Conservation (phyloP, 2,329 filamentous ascomycete genomes). For the Pestalotiopsis sp. region DNA sequence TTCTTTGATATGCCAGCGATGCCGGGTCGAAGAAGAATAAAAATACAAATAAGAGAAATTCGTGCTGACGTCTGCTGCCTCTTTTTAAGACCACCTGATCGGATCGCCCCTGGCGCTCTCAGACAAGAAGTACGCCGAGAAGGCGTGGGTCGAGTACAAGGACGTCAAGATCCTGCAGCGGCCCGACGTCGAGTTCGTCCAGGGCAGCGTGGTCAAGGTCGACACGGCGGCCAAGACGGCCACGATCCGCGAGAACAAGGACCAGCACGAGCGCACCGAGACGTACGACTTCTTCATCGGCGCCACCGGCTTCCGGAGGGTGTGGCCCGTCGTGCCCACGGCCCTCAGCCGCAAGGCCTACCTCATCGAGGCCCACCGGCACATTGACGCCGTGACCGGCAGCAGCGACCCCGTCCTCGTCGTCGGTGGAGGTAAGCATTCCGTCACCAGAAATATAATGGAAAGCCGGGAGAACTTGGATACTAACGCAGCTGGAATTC, state of each 20-base stretch:
- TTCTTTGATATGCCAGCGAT: conserved; percentile 2
- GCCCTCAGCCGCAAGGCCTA: conserved; percentile 64
- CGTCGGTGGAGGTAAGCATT: conserved; percentile 65
- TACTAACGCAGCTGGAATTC: background rate
- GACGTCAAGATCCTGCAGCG: conserved; percentile 69
- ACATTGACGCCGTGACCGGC: conserved; percentile 57
- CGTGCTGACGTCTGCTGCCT: background rate
- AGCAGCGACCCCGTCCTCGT: conserved; percentile 66
- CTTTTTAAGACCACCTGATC: conserved; percentile 68
- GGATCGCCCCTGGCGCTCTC: conserved; percentile 75
- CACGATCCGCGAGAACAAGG: conserved; percentile 52
- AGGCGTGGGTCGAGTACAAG: conserved; percentile 71
- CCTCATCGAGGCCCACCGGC: conserved; percentile 61
- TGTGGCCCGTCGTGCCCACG: conserved; percentile 75
- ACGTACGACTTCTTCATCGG: conserved; percentile 78
- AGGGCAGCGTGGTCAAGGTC: conserved; percentile 65
- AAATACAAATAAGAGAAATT: no score
- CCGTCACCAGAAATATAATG: background rate
- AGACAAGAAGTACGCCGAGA: conserved; percentile 62
- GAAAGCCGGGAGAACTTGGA: background rate
- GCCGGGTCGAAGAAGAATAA: conserved; percentile 7
- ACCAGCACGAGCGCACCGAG: conserved; percentile 44
- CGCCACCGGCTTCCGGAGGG: conserved; percentile 69
- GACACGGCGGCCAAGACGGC: conserved; percentile 64
- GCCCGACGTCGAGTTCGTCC: conserved; percentile 64